These are phyloP conservation scores for Hypoxylon lenormandii DNA, from an alignment of 495 filamentous ascomycete genomes.

Conservation along the genomic window DNA sequence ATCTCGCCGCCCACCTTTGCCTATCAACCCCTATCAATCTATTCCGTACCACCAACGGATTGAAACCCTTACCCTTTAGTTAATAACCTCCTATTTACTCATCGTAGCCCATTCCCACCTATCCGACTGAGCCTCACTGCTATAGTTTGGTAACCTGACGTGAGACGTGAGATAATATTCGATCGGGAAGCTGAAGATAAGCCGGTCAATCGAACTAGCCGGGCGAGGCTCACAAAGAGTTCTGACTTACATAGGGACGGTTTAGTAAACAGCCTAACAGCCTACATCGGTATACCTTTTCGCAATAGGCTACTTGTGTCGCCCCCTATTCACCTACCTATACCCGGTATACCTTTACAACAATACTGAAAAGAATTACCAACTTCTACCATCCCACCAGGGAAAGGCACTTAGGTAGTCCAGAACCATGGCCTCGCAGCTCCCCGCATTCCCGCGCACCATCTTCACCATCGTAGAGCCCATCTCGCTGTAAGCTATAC, in stretches of 20 bases:
- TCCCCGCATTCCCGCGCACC: constrained; percentile 65
- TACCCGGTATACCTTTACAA: not conserved
- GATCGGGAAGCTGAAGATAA: not conserved
- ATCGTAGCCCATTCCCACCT: not conserved
- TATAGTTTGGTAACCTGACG: constrained; percentile 14
- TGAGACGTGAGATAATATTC: constrained; percentile 4
- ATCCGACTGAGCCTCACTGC: not conserved
- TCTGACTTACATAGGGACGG: no score
- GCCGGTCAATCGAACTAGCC: not conserved
- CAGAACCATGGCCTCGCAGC: constrained; percentile 61
- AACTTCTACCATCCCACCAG: no score
- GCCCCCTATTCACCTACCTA: not conserved
- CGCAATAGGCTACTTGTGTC: not conserved
- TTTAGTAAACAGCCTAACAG: no score
- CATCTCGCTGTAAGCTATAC: constrained; percentile 71
- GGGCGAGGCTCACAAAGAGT: not conserved
- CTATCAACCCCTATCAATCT: no score
- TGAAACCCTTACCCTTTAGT: constrained; percentile 25
- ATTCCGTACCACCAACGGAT: constrained; percentile 21
- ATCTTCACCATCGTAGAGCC: constrained; percentile 75
- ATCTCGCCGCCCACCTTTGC: constrained; percentile 10
- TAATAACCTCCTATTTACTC: constrained; percentile 26
- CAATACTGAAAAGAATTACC: not conserved
- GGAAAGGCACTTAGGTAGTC: constrained; percentile 1
- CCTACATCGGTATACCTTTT: no score